Evolutionary conservation across 495 filamentous ascomycete species (phyloP), one percentile per base, ranked within the genome.

Genomic region (Annulohypoxylon maeteangense): DNA sequence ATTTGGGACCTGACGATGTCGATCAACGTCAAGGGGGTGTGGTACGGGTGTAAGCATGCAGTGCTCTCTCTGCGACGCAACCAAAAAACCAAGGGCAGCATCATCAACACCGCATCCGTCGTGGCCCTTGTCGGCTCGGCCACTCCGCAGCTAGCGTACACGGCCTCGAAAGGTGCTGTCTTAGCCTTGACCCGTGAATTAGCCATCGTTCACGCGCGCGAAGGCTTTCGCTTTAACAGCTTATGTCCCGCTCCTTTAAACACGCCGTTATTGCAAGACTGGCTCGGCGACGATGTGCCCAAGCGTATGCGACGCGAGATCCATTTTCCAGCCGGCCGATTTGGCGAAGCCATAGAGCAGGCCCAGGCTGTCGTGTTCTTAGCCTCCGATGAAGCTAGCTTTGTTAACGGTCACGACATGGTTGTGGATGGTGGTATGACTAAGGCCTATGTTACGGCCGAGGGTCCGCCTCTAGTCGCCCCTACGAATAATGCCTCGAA

Each of bases 1-100:
- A 93, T 99, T 82, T 99, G 95, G 95, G 93, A 99, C 75, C 81
- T 94, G 62, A 99, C 95, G 6, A 93, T 96, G 62, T 87, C 86
- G 67, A 95, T 98, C 84, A 99, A 99, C 79, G 95, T 98, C 72
- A 99, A 99, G 86, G 95, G 95, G 12, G 95, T 99, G 0, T 98
- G 95, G 95, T 98, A 88, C 79, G 95, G 95, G 0, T 90, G 87
- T 82, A 99, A 98, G 87, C 92, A 99, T 79, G 93, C 95, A 0
- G 89, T 99, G 45, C 80, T 95, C 18, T 87, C 91, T 4, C 80
- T 99, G 71, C 90, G 94, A n/a, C 88, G 87, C 57, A 86, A 94
- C 82, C 85, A 85, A 23, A 99, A 98, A 87, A 85, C 78, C 11
- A 87, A 84, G 44, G 93, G 87, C 14, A 92, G 89, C 68, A 90